Evolutionary conservation across 2,329 filamentous ascomycete species (phyloP).

Genomic region (Sarocladium kiliense): DNA sequence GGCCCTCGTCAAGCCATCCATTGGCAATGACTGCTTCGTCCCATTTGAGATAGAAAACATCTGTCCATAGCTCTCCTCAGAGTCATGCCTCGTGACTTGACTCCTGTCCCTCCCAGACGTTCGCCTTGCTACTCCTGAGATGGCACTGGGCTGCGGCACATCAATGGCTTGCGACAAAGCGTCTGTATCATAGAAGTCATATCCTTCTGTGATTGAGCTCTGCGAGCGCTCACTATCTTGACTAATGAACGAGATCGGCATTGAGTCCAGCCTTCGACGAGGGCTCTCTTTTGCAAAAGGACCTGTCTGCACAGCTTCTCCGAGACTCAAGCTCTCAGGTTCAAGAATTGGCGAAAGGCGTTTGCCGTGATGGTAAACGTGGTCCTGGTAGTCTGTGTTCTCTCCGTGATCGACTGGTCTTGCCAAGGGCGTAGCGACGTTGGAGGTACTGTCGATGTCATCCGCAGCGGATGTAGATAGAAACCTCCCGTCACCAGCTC

Average conservation of each 20-base stretch:
- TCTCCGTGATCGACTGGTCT: constrained; percentile 40
- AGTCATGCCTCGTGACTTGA: constrained; percentile 42
- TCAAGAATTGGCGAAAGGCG: constrained; percentile 44
- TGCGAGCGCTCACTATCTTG: constrained; percentile 43
- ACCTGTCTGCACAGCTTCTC: constrained; percentile 18
- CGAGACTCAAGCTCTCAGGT: constrained; percentile 44
- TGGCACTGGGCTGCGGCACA: constrained; percentile 29
- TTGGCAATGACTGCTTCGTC: constrained; percentile 20
- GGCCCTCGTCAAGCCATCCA: neutral
- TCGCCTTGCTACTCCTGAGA: neutral
- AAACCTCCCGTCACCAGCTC: neutral
- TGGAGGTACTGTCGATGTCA: constrained; percentile 59
- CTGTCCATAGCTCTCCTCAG: constrained; percentile 52
- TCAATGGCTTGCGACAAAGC: constrained; percentile 47
- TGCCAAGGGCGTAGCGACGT: constrained; percentile 54
- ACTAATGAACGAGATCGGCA: constrained; percentile 45
- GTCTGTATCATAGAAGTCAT: constrained; percentile 62
- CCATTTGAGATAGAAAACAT: constrained; percentile 55
- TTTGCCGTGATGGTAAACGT: constrained; percentile 27
- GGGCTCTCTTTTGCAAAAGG: constrained; percentile 26
- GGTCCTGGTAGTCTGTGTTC: constrained; percentile 17
- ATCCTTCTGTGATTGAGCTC: constrained; percentile 53
- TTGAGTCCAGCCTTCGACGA: constrained; percentile 44
- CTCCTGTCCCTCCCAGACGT: neutral
- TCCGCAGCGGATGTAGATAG: neutral